Percentiles rank a stretch among this genome's conserved stretches.
Conservation (phyloP, 345 rosid genomes). For the Sonneratia caseolaris region DNA sequence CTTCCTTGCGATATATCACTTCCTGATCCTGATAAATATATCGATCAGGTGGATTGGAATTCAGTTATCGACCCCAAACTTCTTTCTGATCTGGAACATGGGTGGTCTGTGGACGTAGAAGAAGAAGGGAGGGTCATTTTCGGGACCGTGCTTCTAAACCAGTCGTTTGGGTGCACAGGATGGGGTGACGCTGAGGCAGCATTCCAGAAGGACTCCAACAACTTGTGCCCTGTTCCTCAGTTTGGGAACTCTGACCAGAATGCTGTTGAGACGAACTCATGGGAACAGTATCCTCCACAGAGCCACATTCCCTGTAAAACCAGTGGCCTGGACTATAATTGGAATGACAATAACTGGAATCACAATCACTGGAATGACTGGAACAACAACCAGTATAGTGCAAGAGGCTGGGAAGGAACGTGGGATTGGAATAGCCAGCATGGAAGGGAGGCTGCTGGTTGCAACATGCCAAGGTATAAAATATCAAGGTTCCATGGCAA, state of each 20-base stretch:
- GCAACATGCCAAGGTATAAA: neutral
- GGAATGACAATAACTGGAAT: neutral
- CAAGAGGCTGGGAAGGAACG: neutral
- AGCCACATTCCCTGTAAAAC: neutral
- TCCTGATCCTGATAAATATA: conserved; percentile 31
- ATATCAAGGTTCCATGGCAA: conserved; percentile 1
- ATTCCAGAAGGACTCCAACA: conserved; percentile 1
- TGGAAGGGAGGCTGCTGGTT: neutral
- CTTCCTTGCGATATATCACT: conserved; percentile 23
- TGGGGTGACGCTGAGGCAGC: conserved; percentile 6
- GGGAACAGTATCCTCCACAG: neutral
- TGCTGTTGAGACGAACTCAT: neutral
- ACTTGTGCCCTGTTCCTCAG: neutral
- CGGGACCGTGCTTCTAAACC: neutral
- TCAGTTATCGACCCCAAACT: conserved; percentile 24
- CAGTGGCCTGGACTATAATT: neutral
- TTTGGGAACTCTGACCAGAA: neutral
- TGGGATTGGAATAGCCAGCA: conserved; percentile 5
- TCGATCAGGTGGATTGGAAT: conserved; percentile 39
- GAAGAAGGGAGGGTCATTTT: neutral
- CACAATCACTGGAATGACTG: neutral
- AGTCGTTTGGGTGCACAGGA: conserved; percentile 10
- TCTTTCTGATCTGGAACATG: conserved; percentile 27
- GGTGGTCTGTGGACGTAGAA: neutral
- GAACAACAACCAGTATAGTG: neutral